These are phyloP conservation scores for Isoetes taiwanensis DNA, from an alignment of 75 land plant genomes.

Conservation along the genomic window DNA sequence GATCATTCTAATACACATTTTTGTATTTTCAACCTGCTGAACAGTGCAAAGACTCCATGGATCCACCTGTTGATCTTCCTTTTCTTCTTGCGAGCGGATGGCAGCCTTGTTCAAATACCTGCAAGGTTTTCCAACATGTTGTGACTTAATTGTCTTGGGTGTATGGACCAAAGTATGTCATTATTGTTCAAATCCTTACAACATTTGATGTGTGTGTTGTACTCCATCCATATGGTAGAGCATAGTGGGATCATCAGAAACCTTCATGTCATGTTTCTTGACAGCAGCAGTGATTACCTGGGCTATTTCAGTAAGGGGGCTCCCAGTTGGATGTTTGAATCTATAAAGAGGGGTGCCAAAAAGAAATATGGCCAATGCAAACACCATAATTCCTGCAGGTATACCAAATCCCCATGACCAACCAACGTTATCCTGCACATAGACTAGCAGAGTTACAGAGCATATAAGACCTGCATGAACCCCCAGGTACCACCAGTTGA, in stretches of 20 bases:
- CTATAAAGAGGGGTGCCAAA: constrained; percentile 21
- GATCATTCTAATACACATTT: constrained; percentile 23
- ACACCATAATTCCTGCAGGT: constrained; percentile 6
- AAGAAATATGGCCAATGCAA: constrained; percentile 11
- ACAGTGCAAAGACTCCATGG: constrained; percentile 48
- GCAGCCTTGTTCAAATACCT: constrained; percentile 40
- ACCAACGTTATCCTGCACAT: constrained; percentile 22
- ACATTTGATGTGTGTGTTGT: too few species aligned
- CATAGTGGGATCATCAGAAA: too few species aligned
- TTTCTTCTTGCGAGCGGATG: too few species aligned
- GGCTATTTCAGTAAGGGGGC: constrained; percentile 27
- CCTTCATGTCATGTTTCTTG: too few species aligned
- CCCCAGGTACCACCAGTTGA: constrained; percentile 21
- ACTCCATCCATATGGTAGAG: too few species aligned
- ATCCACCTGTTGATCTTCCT: too few species aligned
- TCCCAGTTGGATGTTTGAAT: constrained; percentile 18
- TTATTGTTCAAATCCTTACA: too few species aligned
- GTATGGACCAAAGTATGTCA: too few species aligned
- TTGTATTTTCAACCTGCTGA: constrained; percentile 40
- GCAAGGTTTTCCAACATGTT: too few species aligned
- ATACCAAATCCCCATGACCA: constrained; percentile 24
- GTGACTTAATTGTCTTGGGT: too few species aligned
- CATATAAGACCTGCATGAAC: constrained; percentile 12
- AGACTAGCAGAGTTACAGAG: constrained; percentile 20
- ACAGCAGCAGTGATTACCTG: constrained; percentile 14